Base-by-base conservation (phyloP, 768 basidiomycete species). In the Pulveroboletus sp. region DNA sequence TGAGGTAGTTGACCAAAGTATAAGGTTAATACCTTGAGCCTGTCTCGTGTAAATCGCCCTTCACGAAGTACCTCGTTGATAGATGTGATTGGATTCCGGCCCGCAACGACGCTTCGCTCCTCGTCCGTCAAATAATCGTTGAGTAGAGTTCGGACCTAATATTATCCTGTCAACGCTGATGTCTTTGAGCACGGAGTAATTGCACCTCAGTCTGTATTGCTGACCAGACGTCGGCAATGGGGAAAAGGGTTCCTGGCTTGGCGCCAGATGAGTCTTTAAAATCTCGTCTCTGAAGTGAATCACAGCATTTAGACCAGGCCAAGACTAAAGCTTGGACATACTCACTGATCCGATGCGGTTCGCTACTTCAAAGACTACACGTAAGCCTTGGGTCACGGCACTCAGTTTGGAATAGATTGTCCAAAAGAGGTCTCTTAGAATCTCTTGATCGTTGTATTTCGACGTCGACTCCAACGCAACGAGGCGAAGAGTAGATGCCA, bases 341-440 rank as follows among this genome's bases (percentile, higher is more conserved):
- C 92, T 70, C 63, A 96, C 94, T 54, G 88, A 87, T 57, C 89
- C 89, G 46, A 99, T 93, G 48, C 93, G 81, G 57, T 86, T 87
- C 1, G 90, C 79, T 6, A 98, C 87, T 66, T 99, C 96, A 54
- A 85, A 93, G 3, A 93, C 79, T 5, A 96, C 85, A 46, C 93
- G 76, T 54, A 96, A 73, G 9, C 94, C 91, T 65, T 99, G 94
- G 12, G 87, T 78, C 17, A 98, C 89, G 28, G 96, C 96, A 62
- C 93, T 86, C 41, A 99, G 62, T 68, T 99, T 98, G 14, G 93
- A 96, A 65, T 92, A 99, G 14, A 95, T 64, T 2, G 95, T 96
- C 95, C 95, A 98, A 68, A 98, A 98, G 32, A 99, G 76, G 66
- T 98, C 96, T 52, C 75, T 78, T 47, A 99, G 67, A 12, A 88